A percentile compares a stretch with the other conserved stretches of the same genome.
These are phyloP conservation scores for Cercophora sp. DNA, from an alignment of 495 filamentous ascomycete genomes.

Conservation along the genomic window DNA sequence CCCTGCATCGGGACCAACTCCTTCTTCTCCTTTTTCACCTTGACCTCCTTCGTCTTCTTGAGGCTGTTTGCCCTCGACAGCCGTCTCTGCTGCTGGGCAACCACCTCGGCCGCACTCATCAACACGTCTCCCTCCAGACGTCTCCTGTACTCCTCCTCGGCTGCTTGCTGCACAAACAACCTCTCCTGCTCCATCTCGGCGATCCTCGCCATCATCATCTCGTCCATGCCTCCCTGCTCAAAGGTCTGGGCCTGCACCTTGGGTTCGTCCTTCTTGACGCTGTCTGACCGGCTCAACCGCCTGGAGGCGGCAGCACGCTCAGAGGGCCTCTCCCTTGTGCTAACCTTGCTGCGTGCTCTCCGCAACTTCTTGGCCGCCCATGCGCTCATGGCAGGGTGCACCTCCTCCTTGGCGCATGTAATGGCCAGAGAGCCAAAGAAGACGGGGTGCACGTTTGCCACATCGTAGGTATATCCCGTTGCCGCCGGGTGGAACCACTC, in stretches of 20 bases:
- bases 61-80: constrained; percentile 11
- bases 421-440: constrained; percentile 37
- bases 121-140: constrained; percentile 1
- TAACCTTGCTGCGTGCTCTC: constrained; percentile 9
- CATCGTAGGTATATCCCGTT: constrained; percentile 32
- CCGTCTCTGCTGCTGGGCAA: constrained; percentile 18
- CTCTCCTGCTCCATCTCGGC: constrained; percentile 35
- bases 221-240: constrained; percentile 13
- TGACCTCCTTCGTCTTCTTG: background rate
- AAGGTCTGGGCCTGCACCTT: constrained; percentile 13
- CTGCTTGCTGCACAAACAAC: constrained; percentile 23
- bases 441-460: constrained; percentile 27
- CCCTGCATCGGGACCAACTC: background rate
- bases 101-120: constrained; percentile 1
- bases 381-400: constrained; percentile 29
- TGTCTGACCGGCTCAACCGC: constrained; percentile 4
- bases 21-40: background rate
- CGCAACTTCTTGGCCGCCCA: constrained; percentile 23
- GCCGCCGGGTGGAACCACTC: constrained; percentile 37
- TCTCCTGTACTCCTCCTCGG: constrained; percentile 19
- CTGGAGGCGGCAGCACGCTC: constrained; percentile 4
- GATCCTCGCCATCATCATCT: constrained; percentile 29
- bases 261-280: constrained; percentile 16
- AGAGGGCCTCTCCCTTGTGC: constrained; percentile 1
- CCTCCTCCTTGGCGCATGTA: constrained; percentile 22